Base-by-base conservation (phyloP, 768 basidiomycete species). In the Suillus hirtellus region DNA sequence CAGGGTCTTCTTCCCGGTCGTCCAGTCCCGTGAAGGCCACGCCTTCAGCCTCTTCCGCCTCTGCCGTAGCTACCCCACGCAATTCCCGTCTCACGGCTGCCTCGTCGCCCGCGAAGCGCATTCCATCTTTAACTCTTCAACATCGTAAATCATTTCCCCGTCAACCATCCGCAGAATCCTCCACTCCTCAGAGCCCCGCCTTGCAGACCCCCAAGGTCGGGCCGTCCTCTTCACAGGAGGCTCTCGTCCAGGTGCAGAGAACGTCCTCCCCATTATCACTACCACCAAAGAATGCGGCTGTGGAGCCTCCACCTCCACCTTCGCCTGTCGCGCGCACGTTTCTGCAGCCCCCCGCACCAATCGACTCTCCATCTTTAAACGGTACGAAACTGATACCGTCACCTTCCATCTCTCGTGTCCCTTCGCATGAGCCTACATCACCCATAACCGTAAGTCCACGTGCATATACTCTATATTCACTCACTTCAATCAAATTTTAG, bases 81-180 rank as follows among this genome's bases (percentile, higher is more conserved):
- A 67, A 62, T 50, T 73, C 71, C 47, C 77, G 70, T 61, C 73
- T 73, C n/a, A 67, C 72, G 44, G 72, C 74, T 6, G 70, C 77
- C 2, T 74, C 74, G 14, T 89, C 89, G 7, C 89, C 90, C 3
- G 82, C 78, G 14, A 91, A 89, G 72, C 84, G 85, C 44, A 78
- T 76, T 9, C 74, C 83, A 1, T 71, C 82, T 4, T 72, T 83
- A 24, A 69, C 79, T 24, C 72, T 84, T 34, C 85, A 84, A 63
- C 75, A 83, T 27, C 82, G 83, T 53, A 83, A 78, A 68, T 81
- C 86, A 2, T 75, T 84, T 21, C 75, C 81, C 15, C 83, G 82
- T 17, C 80, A 77, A 38, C 69, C 82, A 12, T 79, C 84, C 17
- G 43, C 65, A 3, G 75, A 78, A 12, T 76, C 76, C 55, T 76